Evolutionary conservation across 768 basidiomycete species (phyloP).

Genomic region (Ephemerocybe angulata): DNA sequence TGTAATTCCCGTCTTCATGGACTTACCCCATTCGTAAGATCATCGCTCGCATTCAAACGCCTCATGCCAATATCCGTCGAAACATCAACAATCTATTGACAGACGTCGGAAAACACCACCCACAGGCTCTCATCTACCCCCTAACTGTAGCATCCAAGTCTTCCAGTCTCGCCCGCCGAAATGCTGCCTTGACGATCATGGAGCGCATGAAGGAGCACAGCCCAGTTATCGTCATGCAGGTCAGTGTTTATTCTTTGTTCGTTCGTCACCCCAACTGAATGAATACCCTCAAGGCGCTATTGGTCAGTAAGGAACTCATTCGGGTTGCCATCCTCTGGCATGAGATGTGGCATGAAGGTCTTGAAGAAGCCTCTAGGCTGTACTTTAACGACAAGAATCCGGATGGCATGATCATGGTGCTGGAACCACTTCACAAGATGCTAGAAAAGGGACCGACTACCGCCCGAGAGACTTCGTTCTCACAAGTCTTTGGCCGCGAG

Average conservation of each 20-base stretch:
- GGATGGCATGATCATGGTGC: slow-evolving; percentile 90
- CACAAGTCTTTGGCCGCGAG: slow-evolving; percentile 90
- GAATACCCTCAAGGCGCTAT: slow-evolving; percentile 6
- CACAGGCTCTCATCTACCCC: slow-evolving; percentile 94
- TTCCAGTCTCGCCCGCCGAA: slow-evolving; percentile 75
- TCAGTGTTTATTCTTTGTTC: slow-evolving; percentile 26
- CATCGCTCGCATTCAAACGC: slow-evolving; percentile 97
- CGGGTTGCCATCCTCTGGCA: slow-evolving; percentile 98
- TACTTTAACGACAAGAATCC: slow-evolving; percentile 98
- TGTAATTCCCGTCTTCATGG: not conserved
- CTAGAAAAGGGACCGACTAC: slow-evolving; percentile 91
- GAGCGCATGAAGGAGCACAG: slow-evolving; percentile 92
- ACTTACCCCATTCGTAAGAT: slow-evolving; percentile 49
- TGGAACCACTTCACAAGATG: slow-evolving; percentile 91
- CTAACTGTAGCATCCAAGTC: slow-evolving; percentile 97
- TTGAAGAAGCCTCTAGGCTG: slow-evolving; percentile 94
- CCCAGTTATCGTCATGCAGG: slow-evolving; percentile 81
- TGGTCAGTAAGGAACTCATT: slow-evolving; percentile 93
- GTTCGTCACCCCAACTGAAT: not conserved
- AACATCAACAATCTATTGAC: slow-evolving; percentile 86
- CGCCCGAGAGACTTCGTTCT: slow-evolving; percentile 90
- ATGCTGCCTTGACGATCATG: slow-evolving; percentile 85
- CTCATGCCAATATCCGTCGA: slow-evolving; percentile 77
- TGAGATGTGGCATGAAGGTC: slow-evolving; percentile 96
- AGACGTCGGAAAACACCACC: slow-evolving; percentile 94